phyloP scores from a whole-genome alignment of 495 filamentous ascomycete genomes.

The Tuber umbilicatum region DNA sequence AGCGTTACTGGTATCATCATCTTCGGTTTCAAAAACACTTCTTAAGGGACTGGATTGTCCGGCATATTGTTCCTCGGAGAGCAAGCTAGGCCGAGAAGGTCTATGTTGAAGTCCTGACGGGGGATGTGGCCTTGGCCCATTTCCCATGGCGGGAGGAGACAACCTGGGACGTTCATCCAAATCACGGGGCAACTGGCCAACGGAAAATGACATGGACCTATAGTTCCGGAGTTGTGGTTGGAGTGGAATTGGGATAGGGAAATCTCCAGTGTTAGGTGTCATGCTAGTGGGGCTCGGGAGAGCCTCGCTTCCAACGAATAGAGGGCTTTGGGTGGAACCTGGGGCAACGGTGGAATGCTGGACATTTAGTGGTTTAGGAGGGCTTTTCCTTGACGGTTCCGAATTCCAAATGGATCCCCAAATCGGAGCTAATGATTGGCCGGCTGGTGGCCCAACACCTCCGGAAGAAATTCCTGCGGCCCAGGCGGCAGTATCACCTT shows the following conservation, averaged over 20 bases:
- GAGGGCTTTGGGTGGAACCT: conserved; percentile 42
- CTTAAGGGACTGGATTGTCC: conserved; percentile 39
- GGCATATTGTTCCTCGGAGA: conserved; percentile 45
- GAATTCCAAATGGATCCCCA: conserved; percentile 43
- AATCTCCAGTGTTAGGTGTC: conserved; percentile 55
- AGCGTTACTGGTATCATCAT: conserved; percentile 57
- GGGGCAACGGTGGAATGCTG: conserved; percentile 31
- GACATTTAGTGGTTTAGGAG: conserved; percentile 39
- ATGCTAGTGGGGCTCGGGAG: conserved; percentile 51
- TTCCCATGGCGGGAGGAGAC: conserved; percentile 47
- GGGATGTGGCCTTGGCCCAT: conserved; percentile 51
- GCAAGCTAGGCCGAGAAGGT: conserved; percentile 76
- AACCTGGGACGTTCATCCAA: conserved; percentile 55
- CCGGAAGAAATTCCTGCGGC: conserved; percentile 45
- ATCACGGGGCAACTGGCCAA: conserved; percentile 68
- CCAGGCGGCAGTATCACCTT: conserved; percentile 66
- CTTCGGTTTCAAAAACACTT: conserved; percentile 47
- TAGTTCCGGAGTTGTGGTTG: conserved; percentile 89
- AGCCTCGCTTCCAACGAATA: conserved; percentile 47
- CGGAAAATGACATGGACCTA: conserved; percentile 93
- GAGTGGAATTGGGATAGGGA: conserved; percentile 83
- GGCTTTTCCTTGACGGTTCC: conserved; percentile 42
- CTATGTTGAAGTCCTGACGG: conserved; percentile 69
- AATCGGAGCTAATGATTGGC: conserved; percentile 37
- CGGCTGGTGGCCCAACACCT: conserved; percentile 16